These are phyloP conservation scores for Trichocladium antarcticum DNA, from an alignment of 495 filamentous ascomycete species.

Conservation along the genomic window DNA sequence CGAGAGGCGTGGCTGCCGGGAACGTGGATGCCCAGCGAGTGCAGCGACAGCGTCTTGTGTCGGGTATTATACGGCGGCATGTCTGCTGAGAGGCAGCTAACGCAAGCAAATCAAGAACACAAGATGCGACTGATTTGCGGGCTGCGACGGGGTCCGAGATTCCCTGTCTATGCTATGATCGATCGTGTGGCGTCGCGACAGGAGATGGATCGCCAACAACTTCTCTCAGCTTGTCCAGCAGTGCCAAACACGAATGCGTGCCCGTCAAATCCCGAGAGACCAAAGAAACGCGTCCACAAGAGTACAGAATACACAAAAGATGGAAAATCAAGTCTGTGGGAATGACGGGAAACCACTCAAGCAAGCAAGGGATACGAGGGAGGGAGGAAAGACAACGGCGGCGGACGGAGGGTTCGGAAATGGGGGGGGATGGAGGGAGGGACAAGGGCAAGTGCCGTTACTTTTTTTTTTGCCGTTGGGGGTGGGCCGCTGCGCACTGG, in stretches of 20 bases:
- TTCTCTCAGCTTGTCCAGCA: background rate
- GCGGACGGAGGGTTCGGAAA: slow-evolving; percentile 20
- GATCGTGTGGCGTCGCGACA: background rate
- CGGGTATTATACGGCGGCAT: slow-evolving; percentile 94
- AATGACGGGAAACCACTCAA: background rate
- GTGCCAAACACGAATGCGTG: slow-evolving; percentile 8
- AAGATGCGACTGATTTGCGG: slow-evolving; percentile 14
- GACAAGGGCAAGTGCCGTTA: slow-evolving; percentile 11
- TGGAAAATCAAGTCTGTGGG: background rate
- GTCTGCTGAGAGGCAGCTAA: slow-evolving; percentile 18
- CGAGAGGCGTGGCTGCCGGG: slow-evolving; percentile 60
- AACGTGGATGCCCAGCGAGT: slow-evolving; percentile 84
- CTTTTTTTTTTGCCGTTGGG: slow-evolving; percentile 27
- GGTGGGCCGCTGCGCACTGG: too few relatives aligned
- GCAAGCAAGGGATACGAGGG: background rate
- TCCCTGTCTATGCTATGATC: slow-evolving; percentile 10
- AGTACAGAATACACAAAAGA: background rate
- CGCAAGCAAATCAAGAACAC: background rate
- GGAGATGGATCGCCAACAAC: slow-evolving; percentile 2
- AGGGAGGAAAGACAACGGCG: slow-evolving; percentile 2
- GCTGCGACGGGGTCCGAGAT: slow-evolving; percentile 8
- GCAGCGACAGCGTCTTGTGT: slow-evolving; percentile 89
- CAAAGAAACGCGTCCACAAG: background rate
- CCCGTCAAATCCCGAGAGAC: background rate
- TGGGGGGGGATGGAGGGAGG: slow-evolving; percentile 9